Evolutionary conservation across 495 filamentous ascomycete species (phyloP).

Genomic region (Lentithecium fluviatile): DNA sequence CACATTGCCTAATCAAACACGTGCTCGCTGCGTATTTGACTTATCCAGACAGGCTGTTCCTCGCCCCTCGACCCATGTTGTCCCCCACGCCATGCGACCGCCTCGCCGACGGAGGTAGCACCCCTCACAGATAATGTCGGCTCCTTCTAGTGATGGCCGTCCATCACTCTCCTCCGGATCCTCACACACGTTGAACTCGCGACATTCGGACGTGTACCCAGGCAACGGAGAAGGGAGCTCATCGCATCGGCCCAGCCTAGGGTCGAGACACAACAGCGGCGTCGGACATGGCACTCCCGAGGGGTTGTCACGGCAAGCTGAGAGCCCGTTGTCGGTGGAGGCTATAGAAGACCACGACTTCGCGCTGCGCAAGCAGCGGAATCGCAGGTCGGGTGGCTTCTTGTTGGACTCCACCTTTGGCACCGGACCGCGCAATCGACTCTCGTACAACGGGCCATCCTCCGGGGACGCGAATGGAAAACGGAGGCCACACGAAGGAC

Average conservation of each 20-base stretch:
- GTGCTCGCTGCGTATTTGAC: not conserved
- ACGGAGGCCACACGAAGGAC: slow-evolving; percentile 25
- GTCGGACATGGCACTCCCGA: not conserved
- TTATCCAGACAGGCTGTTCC: not conserved
- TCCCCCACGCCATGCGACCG: slow-evolving; percentile 7
- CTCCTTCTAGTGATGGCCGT: slow-evolving; percentile 26
- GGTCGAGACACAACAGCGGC: slow-evolving; percentile 14
- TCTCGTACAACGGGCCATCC: slow-evolving; percentile 3
- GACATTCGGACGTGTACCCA: slow-evolving; percentile 15
- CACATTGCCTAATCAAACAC: not conserved
- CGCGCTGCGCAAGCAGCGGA: slow-evolving; percentile 23
- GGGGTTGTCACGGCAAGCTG: too few species aligned
- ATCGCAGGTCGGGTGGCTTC: slow-evolving; percentile 39
- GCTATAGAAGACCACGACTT: slow-evolving; percentile 31
- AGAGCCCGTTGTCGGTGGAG: slow-evolving; percentile 1
- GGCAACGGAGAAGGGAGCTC: slow-evolving; percentile 35
- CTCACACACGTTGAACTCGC: slow-evolving; percentile 25
- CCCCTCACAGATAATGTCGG: slow-evolving; percentile 24
- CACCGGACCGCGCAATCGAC: slow-evolving; percentile 11
- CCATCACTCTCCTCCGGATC: slow-evolving; percentile 27
- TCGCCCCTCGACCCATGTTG: not conserved
- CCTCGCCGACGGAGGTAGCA: slow-evolving; percentile 1
- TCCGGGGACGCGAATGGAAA: slow-evolving; percentile 19
- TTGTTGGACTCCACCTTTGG: slow-evolving; percentile 38
- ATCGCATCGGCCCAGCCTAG: slow-evolving; percentile 11